Base-by-base conservation (phyloP, 331 rosid genomes). In the Prunus yedoensis region DNA sequence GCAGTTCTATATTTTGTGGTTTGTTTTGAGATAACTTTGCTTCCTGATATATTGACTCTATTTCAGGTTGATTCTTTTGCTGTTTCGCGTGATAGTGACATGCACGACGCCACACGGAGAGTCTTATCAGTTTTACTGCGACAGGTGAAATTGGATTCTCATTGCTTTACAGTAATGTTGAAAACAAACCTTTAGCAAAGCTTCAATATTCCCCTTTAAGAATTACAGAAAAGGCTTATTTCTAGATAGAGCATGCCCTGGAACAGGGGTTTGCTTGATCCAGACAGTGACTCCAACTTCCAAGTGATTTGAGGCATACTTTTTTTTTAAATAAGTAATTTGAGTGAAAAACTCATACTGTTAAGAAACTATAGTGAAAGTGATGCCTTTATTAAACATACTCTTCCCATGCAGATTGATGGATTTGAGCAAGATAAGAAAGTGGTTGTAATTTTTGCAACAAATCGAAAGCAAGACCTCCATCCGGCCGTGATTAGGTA, bases 391-490 rank as follows among this genome's bases (percentile, higher is more conserved):
- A 45, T 68, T 59, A 30, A 54, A 21, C 38, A 7, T 3, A 32
- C 18, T 32, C 47, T 72, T 76, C 76, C 25, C 28, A 2, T 79
- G 81, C 96, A 94, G 98, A 91, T 94, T 71, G 98, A 94, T 85
- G 98, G 98, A 49, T 94, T 91, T 77, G 98, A 91, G 78, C 98
- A 94, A 84, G 91, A 86, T 78, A 94, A 90, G 78, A 91, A 86
- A 78, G 97, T 94, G 66, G 84, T 91, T 63, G 97, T 94, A 60
- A 90, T 94, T 83, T 96, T 93, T 72, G 98, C 98, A 35, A 94
- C 97, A 78, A 94, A 94, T 82, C 85, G 95, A 84, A 91, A 94
- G 84, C 96, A 94, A 87, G 98, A 94, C 77, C 98, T 94, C 30
- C 95, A 91, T 78, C 96, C 89, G 1, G 98, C 98, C 52, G 76